Percentiles rank a stretch among this genome's conserved stretches.
Conservation (phyloP, 2,329 filamentous ascomycete species). For the Cladosporium sp. region DNA sequence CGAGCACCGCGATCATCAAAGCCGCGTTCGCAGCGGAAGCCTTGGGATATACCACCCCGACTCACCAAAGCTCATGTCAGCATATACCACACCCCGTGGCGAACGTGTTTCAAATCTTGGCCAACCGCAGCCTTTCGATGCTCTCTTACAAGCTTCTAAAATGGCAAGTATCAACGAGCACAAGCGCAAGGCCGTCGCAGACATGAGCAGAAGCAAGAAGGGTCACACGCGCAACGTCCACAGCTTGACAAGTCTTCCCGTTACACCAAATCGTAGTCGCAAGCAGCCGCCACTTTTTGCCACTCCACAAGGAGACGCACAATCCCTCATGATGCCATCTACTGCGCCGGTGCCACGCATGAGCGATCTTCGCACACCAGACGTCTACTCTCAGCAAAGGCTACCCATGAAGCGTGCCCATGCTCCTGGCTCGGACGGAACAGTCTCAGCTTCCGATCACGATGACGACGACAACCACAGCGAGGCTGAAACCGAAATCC, state of each 20-base stretch:
- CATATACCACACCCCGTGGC: conserved; percentile 36
- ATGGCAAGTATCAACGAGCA: conserved; percentile 73
- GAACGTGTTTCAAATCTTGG: conserved; percentile 30
- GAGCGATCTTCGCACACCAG: conserved; percentile 43
- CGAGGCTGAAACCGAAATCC: conserved; percentile 59
- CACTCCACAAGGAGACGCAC: conserved; percentile 30
- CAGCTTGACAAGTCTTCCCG: conserved; percentile 80
- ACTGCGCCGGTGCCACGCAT: conserved; percentile 53
- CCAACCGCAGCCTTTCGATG: conserved; percentile 61
- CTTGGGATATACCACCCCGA: conserved; percentile 59
- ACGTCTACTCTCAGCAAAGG: conserved; percentile 29
- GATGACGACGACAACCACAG: conserved; percentile 43
- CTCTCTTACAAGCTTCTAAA: conserved; percentile 70
- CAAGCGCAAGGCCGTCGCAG: background rate
- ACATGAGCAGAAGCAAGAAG: conserved; percentile 55
- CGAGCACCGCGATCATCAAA: conserved; percentile 84
- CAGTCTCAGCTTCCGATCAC: conserved; percentile 68
- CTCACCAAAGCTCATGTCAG: conserved; percentile 49
- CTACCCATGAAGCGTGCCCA: conserved; percentile 25
- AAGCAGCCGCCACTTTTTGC: conserved; percentile 51
- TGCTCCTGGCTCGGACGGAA: conserved; percentile 54
- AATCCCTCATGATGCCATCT: conserved; percentile 40
- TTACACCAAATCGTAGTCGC: conserved; percentile 64
- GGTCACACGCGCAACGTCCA: conserved; percentile 75
- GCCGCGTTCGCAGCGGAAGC: conserved; percentile 67